A percentile compares a stretch with the other conserved stretches of the same genome.
Conservation (phyloP, 768 basidiomycete genomes). For the Hericium erinaceus region DNA sequence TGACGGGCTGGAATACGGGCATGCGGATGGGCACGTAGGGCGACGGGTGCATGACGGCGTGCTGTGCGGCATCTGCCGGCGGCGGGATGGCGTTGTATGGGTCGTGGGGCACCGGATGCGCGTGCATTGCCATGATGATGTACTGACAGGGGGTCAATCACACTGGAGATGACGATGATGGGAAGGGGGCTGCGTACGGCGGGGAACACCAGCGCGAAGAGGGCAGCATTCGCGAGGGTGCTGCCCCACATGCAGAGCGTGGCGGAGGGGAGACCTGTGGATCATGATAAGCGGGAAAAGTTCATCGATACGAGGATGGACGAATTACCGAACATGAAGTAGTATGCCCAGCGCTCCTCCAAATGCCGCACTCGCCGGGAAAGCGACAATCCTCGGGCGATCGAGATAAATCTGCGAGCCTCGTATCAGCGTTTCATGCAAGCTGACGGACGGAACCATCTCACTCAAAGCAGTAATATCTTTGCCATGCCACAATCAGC, state of each 20-base stretch:
- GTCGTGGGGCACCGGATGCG: slow-evolving; percentile 63
- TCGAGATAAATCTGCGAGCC: slow-evolving; percentile 60
- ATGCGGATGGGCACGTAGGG: slow-evolving; percentile 75
- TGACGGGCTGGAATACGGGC: slow-evolving; percentile 64
- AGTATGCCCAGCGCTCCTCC: slow-evolving; percentile 88
- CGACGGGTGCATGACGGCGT: slow-evolving; percentile 50
- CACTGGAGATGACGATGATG: not conserved
- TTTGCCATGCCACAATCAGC: slow-evolving; percentile 19
- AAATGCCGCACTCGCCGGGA: slow-evolving; percentile 61
- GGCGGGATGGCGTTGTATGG: slow-evolving; percentile 54
- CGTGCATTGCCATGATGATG: slow-evolving; percentile 77
- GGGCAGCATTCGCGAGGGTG: slow-evolving; percentile 67
- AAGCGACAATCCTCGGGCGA: slow-evolving; percentile 61
- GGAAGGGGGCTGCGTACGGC: slow-evolving; percentile 36
- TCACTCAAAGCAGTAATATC: slow-evolving; percentile 90
- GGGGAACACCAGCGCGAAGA: slow-evolving; percentile 80
- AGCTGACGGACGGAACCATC: slow-evolving; percentile 16
- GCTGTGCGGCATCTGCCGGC: slow-evolving; percentile 7
- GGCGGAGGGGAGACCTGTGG: slow-evolving; percentile 58
- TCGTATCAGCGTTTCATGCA: not conserved
- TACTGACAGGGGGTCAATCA: slow-evolving; percentile 35
- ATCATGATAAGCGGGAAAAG: not conserved
- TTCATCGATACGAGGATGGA: not conserved
- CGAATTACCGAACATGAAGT: slow-evolving; percentile 64
- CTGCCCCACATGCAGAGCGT: slow-evolving; percentile 65